Evolutionary conservation across 2,329 filamentous ascomycete species (phyloP).

Genomic region (Aspergillus sp.): DNA sequence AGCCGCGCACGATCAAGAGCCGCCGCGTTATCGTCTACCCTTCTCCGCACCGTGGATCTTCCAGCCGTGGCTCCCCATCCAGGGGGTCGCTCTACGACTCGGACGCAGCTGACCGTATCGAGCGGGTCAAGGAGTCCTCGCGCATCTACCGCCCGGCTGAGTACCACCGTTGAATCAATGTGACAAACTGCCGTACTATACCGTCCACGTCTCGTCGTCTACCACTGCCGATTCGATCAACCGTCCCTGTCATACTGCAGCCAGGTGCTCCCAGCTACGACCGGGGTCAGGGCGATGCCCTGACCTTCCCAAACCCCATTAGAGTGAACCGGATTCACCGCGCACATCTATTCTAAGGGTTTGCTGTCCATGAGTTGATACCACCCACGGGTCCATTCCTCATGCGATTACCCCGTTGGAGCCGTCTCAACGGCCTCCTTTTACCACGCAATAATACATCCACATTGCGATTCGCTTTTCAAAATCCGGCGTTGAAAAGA

Average conservation of each 20-base stretch:
- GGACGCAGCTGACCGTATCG: slow-evolving; percentile 35
- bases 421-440: not conserved
- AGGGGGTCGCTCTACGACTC: slow-evolving; percentile 38
- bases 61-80: slow-evolving; percentile 32
- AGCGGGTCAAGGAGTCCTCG: slow-evolving; percentile 31
- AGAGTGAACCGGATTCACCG: slow-evolving; percentile 10
- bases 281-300: not conserved
- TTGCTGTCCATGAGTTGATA: slow-evolving; percentile 6
- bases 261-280: slow-evolving; percentile 6
- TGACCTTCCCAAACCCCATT: not conserved
- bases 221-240: not conserved
- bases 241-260: slow-evolving; percentile 3
- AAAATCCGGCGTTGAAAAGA: not conserved
- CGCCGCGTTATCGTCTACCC: slow-evolving; percentile 38
- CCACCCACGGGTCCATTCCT: not conserved
- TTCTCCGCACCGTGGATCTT: slow-evolving; percentile 30
- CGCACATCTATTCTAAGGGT: slow-evolving; percentile 5
- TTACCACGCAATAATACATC: not conserved
- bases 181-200: no score
- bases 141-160: slow-evolving; percentile 31
- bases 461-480: not conserved
- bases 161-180: slow-evolving; percentile 29
- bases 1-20: slow-evolving; percentile 24
- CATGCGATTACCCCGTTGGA: not conserved
- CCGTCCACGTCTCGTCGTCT: not conserved